Percentiles rank a stretch among this genome's conserved stretches.
Evolutionary conservation across 1,284 basidiomycete genomes (phyloP).

Genomic region (Irpex sp.): DNA sequence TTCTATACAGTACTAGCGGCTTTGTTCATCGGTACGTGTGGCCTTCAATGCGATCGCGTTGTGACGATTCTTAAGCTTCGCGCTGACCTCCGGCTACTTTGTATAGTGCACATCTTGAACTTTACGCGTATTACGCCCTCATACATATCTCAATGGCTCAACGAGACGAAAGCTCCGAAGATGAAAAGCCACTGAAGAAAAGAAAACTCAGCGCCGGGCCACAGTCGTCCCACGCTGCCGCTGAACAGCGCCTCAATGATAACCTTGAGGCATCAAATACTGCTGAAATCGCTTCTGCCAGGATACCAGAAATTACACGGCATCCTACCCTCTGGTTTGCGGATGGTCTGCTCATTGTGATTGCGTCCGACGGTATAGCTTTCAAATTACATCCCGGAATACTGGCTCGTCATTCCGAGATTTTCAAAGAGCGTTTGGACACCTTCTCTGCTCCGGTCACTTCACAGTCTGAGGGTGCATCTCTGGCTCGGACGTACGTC

Average conservation of each 20-base stretch:
- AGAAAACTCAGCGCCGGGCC: neutral
- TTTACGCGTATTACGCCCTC: no score
- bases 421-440: neutral
- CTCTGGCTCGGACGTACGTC: no score
- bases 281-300: neutral
- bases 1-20: no score
- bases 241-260: neutral
- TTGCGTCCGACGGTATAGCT: neutral
- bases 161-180: neutral
- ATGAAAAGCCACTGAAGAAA: neutral
- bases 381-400: slow-evolving; percentile 1
- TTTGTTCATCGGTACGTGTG: no score
- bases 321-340: neutral
- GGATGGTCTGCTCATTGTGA: neutral
- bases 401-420: neutral
- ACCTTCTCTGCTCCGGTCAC: neutral
- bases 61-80: no score
- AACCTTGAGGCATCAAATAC: neutral
- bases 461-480: no score
- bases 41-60: no score
- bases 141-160: neutral
- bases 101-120: no score
- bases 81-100: no score
- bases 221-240: neutral
- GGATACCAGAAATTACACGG: neutral